Conservation (phyloP, 176 grass and related monocot genomes). For the Echinochloa phyllopogon region DNA sequence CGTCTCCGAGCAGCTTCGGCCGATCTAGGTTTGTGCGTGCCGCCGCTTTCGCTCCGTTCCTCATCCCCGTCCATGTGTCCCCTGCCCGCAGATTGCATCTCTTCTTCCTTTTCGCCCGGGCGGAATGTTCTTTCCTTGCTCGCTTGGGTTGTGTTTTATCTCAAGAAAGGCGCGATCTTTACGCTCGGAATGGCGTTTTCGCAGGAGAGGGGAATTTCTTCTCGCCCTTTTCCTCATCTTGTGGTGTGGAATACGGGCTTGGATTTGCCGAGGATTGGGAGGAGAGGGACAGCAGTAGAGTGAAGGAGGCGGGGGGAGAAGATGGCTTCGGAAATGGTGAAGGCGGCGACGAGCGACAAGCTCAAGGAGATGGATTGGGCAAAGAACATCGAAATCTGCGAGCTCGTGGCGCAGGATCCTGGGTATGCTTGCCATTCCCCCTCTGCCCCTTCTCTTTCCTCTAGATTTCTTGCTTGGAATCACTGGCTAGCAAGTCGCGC, state of each 20-base stretch:
- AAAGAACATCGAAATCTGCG: slow-evolving; percentile 98
- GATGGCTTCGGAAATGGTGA: slow-evolving; percentile 90
- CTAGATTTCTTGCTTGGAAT: neutral
- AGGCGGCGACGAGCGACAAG: slow-evolving; percentile 85
- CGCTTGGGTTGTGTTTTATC: neutral
- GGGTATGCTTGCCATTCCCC: slow-evolving; percentile 54
- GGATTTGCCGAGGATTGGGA: slow-evolving; percentile 23
- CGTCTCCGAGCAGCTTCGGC: neutral
- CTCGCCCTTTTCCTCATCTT: neutral
- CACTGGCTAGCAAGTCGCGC: slow-evolving; percentile 13
- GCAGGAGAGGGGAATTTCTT: neutral
- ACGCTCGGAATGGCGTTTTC: neutral
- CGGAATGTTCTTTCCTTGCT: slow-evolving; percentile 41
- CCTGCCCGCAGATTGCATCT: slow-evolving; percentile 32
- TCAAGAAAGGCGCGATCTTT: neutral
- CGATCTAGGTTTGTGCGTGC: slow-evolving; percentile 36
- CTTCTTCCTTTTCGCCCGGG: neutral
- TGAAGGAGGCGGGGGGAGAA: slow-evolving; percentile 3
- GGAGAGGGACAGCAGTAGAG: neutral
- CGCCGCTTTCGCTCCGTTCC: neutral
- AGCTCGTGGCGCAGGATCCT: slow-evolving; percentile 82
- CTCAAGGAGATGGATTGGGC: slow-evolving; percentile 94
- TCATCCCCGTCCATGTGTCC: slow-evolving; percentile 13
- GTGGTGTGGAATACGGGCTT: slow-evolving; percentile 20
- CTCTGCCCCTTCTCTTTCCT: neutral